Base-by-base conservation (phyloP, 192 early-diverging fungal genomes). In the Paraglomus brasilianum region DNA sequence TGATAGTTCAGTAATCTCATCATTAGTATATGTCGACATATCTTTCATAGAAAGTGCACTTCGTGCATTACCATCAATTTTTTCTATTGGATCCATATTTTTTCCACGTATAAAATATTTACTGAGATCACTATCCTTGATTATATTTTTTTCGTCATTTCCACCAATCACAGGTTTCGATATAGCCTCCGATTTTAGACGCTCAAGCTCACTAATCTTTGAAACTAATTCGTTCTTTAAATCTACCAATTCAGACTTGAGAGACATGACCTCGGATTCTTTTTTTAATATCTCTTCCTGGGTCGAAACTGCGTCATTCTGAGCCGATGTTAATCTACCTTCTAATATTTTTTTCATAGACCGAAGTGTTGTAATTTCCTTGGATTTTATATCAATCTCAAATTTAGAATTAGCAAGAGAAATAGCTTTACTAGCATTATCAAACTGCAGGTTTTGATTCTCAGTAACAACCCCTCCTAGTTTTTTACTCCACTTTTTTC, bases 271-370 rank as follows among this genome's bases (percentile, higher is more conserved):
- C 49, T 64, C 45, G 38, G 62, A 24, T 15, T 22, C 19, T 64
- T 64, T 64, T 13, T 64, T 64, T 24, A 24, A 64, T n/a, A n/a
- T n/a, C n/a, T n/a, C n/a, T n/a, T n/a, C n/a, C n/a, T n/a, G n/a
- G n/a, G n/a, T n/a, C n/a, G n/a, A n/a, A n/a, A n/a, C n/a, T 64
- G 62, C 24, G 46, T 64, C 62, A 21, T 64, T 64, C 45, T 64
- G 43, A 19, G 45, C 3, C 38, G 38, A 64, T 36, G 5, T 36
- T 64, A 64, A 64, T 30, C 49, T 64, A 64, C 36, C 57, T 59
- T 59, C 49, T 22, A 64, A 64, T 64, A 24, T 49, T 48, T 64
- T 64, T 24, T 49, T 64, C 62, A 49, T 15, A 64, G 24, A 36
- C 62, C 38, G 62, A 48, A 64, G 62, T 24, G 38, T 36, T 24